Base-by-base conservation (phyloP, 2,329 filamentous ascomycete genomes). In the Phialocephala subalpina region DNA sequence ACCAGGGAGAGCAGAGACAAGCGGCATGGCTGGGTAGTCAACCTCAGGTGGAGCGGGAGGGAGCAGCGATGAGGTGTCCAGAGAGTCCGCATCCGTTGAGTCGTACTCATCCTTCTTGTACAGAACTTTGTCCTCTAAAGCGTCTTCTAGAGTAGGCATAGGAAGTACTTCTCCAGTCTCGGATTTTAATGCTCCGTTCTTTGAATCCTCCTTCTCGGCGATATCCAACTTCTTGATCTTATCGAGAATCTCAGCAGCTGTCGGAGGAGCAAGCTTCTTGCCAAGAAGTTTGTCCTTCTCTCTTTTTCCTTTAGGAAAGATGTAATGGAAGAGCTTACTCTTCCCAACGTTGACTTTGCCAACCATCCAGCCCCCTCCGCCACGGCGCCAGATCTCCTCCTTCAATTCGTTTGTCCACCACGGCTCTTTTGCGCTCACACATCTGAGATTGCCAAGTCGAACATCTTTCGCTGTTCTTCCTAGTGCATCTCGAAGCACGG, bases 271-370 rank as follows among this genome's bases (percentile, higher is more conserved):
- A 40, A 47, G 22, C 40, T 60, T 64, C 35, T 66, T 69, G 3
- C 14, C 57, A 22, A 40, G 18, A 12, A 47, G 18, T 22, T 42
- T 67, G 3, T 57, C 62, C 42, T 36, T 1, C 74, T 70, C 65
- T 75, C 75, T 66, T 79, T 82, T 84, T 29, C 88, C 89, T 82
- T 92, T 95, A 3, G 97, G 95, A 74, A 94, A 97, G 8, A 97
- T 88, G 4, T 89, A 87, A 72, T 96, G 90, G 67, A 98, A 97
- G 1, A 99, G 85, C 75, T 91, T 91, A 73, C 95, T 98, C 80
- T 99, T 99, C 27, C 96, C 97, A 2, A 98, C 97, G 75, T 99
- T 99, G 69, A 94, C 93, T 78, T 97, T 98, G n/a, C 96, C 96
- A 2, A 99, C 92, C 83, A 99, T 90, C 95, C 96, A 99, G 18